These are phyloP conservation scores for Oryza officinalis DNA, from an alignment of 176 grass and related monocot genomes.

Conservation along the genomic window DNA sequence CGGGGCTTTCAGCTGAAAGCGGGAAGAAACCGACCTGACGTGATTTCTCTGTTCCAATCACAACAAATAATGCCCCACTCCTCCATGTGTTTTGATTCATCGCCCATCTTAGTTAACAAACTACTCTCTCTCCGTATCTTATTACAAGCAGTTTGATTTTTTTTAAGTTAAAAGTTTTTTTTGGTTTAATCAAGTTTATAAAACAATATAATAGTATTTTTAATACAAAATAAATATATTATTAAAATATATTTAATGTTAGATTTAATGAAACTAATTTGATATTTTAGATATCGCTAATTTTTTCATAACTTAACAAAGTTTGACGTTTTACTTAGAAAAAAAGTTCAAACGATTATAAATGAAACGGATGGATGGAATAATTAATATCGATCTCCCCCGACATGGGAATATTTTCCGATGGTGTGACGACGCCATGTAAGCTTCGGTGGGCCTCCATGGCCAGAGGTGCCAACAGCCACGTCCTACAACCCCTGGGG, in stretches of 20 bases:
- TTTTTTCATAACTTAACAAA: too few species aligned
- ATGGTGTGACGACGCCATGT: not conserved
- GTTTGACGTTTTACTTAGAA: too few species aligned
- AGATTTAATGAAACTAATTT: too few species aligned
- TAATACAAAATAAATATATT: too few species aligned
- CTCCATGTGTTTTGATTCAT: not conserved
- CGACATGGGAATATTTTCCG: not conserved
- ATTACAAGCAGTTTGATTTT: accelerated
- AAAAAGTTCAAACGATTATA: too few species aligned
- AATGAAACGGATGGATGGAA: too few species aligned
- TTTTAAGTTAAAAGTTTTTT: too few species aligned
- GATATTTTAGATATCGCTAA: too few species aligned
- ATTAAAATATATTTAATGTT: too few species aligned
- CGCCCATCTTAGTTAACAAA: not conserved
- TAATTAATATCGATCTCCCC: not conserved
- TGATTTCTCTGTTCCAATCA: not conserved
- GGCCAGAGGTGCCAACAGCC: not conserved
- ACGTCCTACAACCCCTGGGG: not conserved
- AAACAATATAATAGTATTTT: too few species aligned
- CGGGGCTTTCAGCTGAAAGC: conserved; percentile 10
- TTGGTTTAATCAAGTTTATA: too few species aligned
- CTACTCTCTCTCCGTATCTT: too few species aligned
- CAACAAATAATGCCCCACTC: not conserved
- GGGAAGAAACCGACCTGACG: conserved; percentile 14
- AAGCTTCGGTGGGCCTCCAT: not conserved